These are phyloP conservation scores for Lepidium didymum DNA, from an alignment of 345 rosid species.

Conservation along the genomic window DNA sequence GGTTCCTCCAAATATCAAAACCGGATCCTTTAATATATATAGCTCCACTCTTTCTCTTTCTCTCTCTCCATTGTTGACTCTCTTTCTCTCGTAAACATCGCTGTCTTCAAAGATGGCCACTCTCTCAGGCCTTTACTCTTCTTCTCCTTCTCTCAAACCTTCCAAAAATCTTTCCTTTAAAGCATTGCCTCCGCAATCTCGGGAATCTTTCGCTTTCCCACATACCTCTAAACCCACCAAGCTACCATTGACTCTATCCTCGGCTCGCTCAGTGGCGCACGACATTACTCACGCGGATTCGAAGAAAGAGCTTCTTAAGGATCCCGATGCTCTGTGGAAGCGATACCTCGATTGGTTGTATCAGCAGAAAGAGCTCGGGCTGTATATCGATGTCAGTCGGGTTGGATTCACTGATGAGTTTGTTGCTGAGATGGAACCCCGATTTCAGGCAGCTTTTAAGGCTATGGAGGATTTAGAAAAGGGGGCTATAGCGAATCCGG, in stretches of 20 bases:
- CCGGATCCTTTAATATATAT: background rate
- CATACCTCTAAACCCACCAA: constrained; percentile 23
- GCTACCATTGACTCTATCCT: constrained; percentile 16
- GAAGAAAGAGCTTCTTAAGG: constrained; percentile 54
- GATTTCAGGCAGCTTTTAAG: constrained; percentile 60
- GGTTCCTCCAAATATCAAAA: constrained; percentile 19
- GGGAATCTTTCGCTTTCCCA: constrained; percentile 37
- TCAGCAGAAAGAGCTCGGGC: constrained; percentile 85
- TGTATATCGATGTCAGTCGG: constrained; percentile 85
- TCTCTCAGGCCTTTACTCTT: constrained; percentile 55
- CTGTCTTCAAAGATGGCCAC: constrained; percentile 23
- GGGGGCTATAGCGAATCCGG: constrained; percentile 93
- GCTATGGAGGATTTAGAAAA: constrained; percentile 84
- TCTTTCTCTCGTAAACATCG: constrained; percentile 29
- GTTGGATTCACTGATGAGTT: constrained; percentile 82
- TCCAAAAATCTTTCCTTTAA: constrained; percentile 20
- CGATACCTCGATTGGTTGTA: constrained; percentile 91
- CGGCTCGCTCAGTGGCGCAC: constrained; percentile 44
- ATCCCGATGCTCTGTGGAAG: constrained; percentile 57
- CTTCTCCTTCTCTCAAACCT: constrained; percentile 32
- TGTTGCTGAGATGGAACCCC: constrained; percentile 67
- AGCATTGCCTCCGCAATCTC: constrained; percentile 18
- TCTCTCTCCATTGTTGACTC: constrained; percentile 9
- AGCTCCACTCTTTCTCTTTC: background rate
- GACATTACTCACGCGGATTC: constrained; percentile 41